Percentiles rank a stretch among this genome's conserved stretches.
Conservation (phyloP, 306 rosid genomes). For the Cicer bijugum region DNA sequence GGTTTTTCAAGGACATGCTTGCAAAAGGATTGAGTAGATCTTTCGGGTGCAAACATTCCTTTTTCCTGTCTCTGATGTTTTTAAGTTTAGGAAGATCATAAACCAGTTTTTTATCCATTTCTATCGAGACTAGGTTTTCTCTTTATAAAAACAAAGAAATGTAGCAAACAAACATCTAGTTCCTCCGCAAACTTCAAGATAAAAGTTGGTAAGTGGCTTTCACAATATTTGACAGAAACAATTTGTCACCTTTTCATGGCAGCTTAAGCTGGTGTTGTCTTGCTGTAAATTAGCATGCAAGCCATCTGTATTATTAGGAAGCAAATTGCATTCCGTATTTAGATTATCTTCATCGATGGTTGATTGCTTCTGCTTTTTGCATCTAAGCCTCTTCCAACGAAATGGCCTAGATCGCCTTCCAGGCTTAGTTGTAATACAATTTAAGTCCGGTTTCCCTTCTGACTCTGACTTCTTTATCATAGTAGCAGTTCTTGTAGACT, state of each 20-base stretch:
- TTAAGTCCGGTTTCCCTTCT: constrained; percentile 44
- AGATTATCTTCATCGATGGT: constrained; percentile 42
- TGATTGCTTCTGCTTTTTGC: constrained; percentile 55
- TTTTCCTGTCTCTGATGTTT: constrained; percentile 1
- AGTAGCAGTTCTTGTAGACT: constrained; percentile 31
- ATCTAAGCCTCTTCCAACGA: constrained; percentile 70
- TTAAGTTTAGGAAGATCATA: constrained; percentile 11
- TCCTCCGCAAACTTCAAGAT: constrained; percentile 15
- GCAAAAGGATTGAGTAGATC: constrained; percentile 28
- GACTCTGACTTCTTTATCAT: constrained; percentile 32
- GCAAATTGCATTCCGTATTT: constrained; percentile 31
- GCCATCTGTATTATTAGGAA: constrained; percentile 39
- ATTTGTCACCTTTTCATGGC: constrained; percentile 54
- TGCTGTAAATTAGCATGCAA: constrained; percentile 43
- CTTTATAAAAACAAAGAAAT: not conserved
- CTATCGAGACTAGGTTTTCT: not conserved
- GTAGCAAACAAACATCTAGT: constrained; percentile 15
- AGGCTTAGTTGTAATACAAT: constrained; percentile 41
- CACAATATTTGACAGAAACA: constrained; percentile 37
- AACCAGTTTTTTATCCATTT: constrained; percentile 1
- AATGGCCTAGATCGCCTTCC: constrained; percentile 72
- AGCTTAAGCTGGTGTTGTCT: constrained; percentile 38
- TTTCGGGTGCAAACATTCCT: not conserved
- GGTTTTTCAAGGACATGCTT: not conserved
- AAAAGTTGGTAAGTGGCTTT: constrained; percentile 10